Conservation (phyloP, 2,329 filamentous ascomycete genomes). For the Stemphylium lycopersici region DNA sequence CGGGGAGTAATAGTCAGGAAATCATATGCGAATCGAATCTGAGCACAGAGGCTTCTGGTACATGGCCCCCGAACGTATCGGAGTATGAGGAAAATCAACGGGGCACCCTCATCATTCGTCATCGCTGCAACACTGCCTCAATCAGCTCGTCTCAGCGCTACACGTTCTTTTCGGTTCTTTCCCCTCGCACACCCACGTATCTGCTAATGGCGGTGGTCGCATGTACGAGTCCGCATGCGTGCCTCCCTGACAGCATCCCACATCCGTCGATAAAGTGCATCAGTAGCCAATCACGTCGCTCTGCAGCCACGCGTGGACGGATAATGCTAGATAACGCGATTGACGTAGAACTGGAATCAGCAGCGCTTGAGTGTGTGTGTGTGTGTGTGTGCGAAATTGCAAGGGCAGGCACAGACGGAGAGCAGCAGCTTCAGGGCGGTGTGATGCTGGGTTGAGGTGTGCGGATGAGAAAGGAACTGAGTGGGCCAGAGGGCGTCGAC, state of each 20-base stretch:
- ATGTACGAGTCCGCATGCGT: constrained; percentile 20
- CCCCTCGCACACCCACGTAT: constrained; percentile 16
- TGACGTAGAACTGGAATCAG: constrained; percentile 19
- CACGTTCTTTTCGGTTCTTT: constrained; percentile 17
- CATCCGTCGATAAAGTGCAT: constrained; percentile 20
- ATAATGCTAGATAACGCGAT: constrained; percentile 35
- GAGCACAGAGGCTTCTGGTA: constrained; percentile 1
- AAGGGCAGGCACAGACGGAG: constrained; percentile 22
- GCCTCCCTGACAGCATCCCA: constrained; percentile 24
- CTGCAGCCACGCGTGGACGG: constrained; percentile 13
- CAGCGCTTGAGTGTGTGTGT: constrained; percentile 13
- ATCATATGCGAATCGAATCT: constrained; percentile 15
- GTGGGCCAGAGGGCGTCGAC: constrained; percentile 14
- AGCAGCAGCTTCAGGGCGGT: constrained; percentile 20
- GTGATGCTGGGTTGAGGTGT: constrained; percentile 22
- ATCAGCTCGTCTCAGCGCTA: constrained; percentile 22
- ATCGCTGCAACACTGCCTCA: constrained; percentile 19
- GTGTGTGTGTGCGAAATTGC: constrained; percentile 16
- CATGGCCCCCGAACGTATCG: constrained; percentile 14
- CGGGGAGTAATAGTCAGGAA: constrained; percentile 17
- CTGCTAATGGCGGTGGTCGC: constrained; percentile 14
- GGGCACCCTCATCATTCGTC: constrained; percentile 22
- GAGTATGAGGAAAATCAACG: constrained; percentile 5
- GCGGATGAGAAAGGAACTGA: constrained; percentile 18
- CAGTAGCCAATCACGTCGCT: constrained; percentile 33